Base-by-base conservation (phyloP, 495 filamentous ascomycete species). In the Glarea lozoyensis region DNA sequence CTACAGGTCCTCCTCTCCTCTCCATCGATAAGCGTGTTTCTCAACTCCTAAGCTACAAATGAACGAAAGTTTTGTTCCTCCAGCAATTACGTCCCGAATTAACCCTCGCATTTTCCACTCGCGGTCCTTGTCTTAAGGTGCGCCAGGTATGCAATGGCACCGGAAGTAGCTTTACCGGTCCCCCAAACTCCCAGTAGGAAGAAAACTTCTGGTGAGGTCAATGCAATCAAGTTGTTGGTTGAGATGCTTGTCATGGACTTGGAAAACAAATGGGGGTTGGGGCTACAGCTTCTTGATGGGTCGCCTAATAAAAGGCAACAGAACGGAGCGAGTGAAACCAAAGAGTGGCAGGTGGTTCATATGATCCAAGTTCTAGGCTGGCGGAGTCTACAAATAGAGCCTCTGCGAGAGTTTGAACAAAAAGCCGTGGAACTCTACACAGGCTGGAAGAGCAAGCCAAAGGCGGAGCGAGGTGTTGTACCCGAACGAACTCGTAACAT, bases 371-470 rank as follows among this genome's bases (percentile, higher is more conserved):
- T n/a, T 29, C 25, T 29, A 29, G n/a, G n/a, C n/a, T 29, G 7
- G 7, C 7, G n/a, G n/a, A 29, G n/a, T 7, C n/a, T 29, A n/a
- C 7, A 7, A n/a, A n/a, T n/a, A 7, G 7, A 29, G 25, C 25
- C 39, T 5, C 17, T 46, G 1, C 3, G 3, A 11, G 23, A 40
- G 27, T 54, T 54, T 16, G 11, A 34, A 3, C 10, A 27, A 2
- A 10, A 44, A 29, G 51, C 51, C 18, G 17, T 40, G n/a, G 17
- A 37, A 2, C 17, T 47, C 7, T 48, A 45, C 23, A 35, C 5
- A 2, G 21, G 25, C n/a, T 54, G 52, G 52, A 30, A 47, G 12
- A n/a, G 36, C 16, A 55, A 55, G 25, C 48, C 52, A 0, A 48
- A 36, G 15, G 52, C 43, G 11, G 44, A 55, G 2, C 24, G 47